Percentiles rank a stretch among this genome's conserved stretches.
Evolutionary conservation across 352 stramenopile species (phyloP).

Genomic region (Phytophthora citricola): DNA sequence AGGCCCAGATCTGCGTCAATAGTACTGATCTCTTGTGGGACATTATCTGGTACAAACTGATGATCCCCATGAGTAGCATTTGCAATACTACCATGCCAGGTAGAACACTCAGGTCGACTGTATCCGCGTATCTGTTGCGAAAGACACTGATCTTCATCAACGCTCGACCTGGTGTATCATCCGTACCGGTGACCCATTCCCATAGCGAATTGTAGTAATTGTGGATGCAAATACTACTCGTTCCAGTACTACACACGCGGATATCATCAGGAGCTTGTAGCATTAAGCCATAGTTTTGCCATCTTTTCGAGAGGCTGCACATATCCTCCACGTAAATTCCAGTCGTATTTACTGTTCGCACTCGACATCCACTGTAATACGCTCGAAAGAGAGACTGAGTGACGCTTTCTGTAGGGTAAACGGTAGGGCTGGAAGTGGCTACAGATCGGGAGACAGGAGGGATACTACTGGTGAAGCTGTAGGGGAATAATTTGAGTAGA

Average conservation of each 20-base stretch:
- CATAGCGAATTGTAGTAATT: conserved; percentile 44
- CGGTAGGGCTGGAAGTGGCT: conserved; percentile 23
- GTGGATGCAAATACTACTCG: conserved; percentile 29
- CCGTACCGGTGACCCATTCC: conserved; percentile 29
- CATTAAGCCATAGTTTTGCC: conserved; percentile 39
- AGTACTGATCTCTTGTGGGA: conserved; percentile 36
- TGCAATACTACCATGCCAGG: conserved; percentile 35
- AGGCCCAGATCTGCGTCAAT: conserved; percentile 43
- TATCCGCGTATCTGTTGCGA: conserved; percentile 31
- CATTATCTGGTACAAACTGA: conserved; percentile 41
- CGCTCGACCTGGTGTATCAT: conserved; percentile 20
- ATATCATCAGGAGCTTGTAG: conserved; percentile 39
- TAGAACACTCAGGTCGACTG: conserved; percentile 27
- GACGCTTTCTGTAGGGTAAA: conserved; percentile 24
- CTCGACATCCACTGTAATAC: conserved; percentile 33
- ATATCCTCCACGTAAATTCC: conserved; percentile 32
- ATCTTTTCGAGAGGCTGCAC: conserved; percentile 22
- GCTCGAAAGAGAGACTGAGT: conserved; percentile 33
- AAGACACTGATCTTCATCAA: conserved; percentile 40
- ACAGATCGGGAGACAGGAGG: conserved; percentile 18
- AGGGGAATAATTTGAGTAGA: conserved; percentile 33
- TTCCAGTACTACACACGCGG: conserved; percentile 29
- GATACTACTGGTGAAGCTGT: conserved; percentile 33
- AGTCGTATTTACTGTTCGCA: conserved; percentile 27
- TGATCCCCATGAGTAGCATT: conserved; percentile 38